Base-by-base conservation (phyloP, 148 eudicot species). In the Mesembryanthemum crystallinum region DNA sequence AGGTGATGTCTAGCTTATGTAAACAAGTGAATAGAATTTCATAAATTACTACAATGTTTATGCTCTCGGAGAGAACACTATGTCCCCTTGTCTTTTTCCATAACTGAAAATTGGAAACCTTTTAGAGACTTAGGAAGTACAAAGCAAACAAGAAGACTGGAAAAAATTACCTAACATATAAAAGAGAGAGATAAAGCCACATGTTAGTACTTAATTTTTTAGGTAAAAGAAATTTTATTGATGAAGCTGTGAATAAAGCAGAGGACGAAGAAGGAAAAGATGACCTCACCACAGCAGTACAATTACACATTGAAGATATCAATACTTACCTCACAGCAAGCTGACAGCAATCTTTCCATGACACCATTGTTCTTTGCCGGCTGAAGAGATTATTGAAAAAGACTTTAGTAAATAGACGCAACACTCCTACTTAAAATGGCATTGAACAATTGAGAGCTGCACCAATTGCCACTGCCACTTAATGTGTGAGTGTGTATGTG, bases 311-410 rank as follows among this genome's bases (percentile, higher is more conserved):
- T 3, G 39, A 35, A 35, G 39, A 57, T 32, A 51, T 77, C 39
- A 55, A 52, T 30, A 80, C 83, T 80, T 73, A 95, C 98, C 88
- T 89, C 93, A 58, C 98, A 94, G 76, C 98, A 92, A 7, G 91
- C 75, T 21, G 92, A 69, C 74, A 92, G 73, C 68, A 86, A 71
- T 66, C 81, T 85, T 85, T 94, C 98, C 80, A 86, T 67, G 7
- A 89, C 67, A 30, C 98, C 98, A 74, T 78, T 77, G 78, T 66
- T 89, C 86, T 90, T 92, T 64, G 71, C 30, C 83, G 86, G 89
- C 89, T 85, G 86, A 43, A 80, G 69, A 81, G 39, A 71, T 45
- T 21, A 33, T n/a, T 73, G 73, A 42, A 57, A 73, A 62, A 27
- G 58, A 79, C 43, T 27, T 13, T 66, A 51, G 30, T 20, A 23